These are phyloP conservation scores for Rhynchospora pubera DNA, from an alignment of 176 grass and related monocot genomes.

Conservation along the genomic window DNA sequence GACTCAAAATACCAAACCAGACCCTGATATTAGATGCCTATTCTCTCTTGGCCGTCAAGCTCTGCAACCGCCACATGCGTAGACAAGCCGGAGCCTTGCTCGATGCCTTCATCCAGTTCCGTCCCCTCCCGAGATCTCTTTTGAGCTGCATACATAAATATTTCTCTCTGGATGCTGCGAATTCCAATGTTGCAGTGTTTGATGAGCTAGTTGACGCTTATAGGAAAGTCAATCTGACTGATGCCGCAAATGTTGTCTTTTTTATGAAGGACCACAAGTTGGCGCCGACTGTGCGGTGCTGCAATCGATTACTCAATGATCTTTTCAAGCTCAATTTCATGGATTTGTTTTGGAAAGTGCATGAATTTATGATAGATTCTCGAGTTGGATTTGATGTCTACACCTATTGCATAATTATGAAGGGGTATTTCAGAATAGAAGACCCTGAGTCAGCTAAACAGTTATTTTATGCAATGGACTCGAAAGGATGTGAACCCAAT, in stretches of 20 bases:
- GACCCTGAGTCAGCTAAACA: conserved; percentile 43
- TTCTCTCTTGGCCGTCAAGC: conserved; percentile 35
- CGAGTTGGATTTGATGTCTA: conserved; percentile 38
- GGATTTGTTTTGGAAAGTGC: conserved; percentile 65
- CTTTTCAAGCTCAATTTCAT: conserved; percentile 42
- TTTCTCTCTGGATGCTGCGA: conserved; percentile 4
- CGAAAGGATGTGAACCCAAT: conserved; percentile 38
- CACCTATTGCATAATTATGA: conserved; percentile 54
- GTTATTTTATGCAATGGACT: conserved; percentile 50
- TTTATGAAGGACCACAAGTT: conserved; percentile 38
- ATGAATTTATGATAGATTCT: conserved; percentile 26
- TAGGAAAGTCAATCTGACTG: conserved; percentile 41
- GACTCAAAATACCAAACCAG: conserved; percentile 16
- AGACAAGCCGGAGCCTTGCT: conserved; percentile 38
- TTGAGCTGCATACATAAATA: conserved; percentile 25
- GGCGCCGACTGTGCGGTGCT: conserved; percentile 51
- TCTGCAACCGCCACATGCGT: conserved; percentile 30
- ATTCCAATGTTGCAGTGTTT: conserved; percentile 28
- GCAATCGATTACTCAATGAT: conserved; percentile 61
- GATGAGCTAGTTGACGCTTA: conserved; percentile 58
- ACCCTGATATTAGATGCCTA: conserved; percentile 29
- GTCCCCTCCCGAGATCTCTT: conserved; percentile 26
- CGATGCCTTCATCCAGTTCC: conserved; percentile 43
- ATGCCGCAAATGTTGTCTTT: conserved; percentile 31
- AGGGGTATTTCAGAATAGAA: conserved; percentile 36